Base-by-base conservation (phyloP, 192 early-diverging fungal genomes). In the Mortierella antarctica region DNA sequence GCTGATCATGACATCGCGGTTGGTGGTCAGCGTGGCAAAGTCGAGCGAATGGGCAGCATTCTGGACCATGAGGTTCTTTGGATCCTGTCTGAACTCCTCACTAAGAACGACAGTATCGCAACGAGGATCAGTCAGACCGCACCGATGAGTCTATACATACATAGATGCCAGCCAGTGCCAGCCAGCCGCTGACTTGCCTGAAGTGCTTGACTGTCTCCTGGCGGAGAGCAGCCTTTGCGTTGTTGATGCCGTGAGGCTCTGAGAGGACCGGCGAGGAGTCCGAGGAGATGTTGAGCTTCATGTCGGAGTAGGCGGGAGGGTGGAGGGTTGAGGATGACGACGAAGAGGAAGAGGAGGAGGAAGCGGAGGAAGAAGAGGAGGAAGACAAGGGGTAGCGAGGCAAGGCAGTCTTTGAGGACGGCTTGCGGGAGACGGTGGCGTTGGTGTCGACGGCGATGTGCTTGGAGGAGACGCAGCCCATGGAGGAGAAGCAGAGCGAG, bases 21-120 rank as follows among this genome's bases (percentile, higher is more conserved):
- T 91, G 18, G 89, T 84, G 17, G 92, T 81, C 11, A 91, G 85
- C 17, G 86, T 85, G 10, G 79, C 82, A 52, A 89, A 88, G 31
- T 91, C 77, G 54, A 90, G 85, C 40, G 77, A 84, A 45, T 89
- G 86, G 12, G 93, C 80, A 0, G 92, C 91, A 73, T 93, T 90
- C 62, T 89, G 84, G 18, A 89, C 90, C 62, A 94, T 84, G 57
- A 62, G 62, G 84, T 91, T 94, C 85, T 93, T 94, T 71, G 87
- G 74, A 45, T 92, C 91, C 20, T 77, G 81, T 50, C 83, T 82
- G 69, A 94, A 93, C 9, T 73, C 62, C 4, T 79, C 51, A 31
- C 83, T 83, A 59, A 17, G 57, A 39, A 61, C 51, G n/a, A 42
- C 20, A n/a, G 13, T 42, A 44, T 11, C 12, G 18, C 31, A 61